Conservation (phyloP, 371 early-diverging fungal species). For the Catenaria anguillulae region DNA sequence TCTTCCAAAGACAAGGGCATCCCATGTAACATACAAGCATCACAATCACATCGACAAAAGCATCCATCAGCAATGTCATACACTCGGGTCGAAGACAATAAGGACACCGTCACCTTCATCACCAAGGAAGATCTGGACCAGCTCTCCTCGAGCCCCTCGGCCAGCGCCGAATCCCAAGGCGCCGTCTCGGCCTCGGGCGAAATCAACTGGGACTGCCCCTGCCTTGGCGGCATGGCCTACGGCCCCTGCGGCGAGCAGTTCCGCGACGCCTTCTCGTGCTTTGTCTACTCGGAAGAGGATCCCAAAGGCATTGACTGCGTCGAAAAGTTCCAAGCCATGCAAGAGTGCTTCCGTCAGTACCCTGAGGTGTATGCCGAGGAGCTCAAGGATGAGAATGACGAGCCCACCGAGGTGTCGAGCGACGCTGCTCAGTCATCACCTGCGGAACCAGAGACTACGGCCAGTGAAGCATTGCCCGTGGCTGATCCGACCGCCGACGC, state of each 20-base stretch:
- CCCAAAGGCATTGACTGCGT: slow-evolving; percentile 80
- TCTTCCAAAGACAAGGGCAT: too few relatives aligned
- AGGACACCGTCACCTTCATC: slow-evolving; percentile 4
- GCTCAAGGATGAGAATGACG: slow-evolving; percentile 31
- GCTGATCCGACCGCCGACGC: too few relatives aligned
- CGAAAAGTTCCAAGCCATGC: slow-evolving; percentile 66
- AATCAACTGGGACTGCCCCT: slow-evolving; percentile 99
- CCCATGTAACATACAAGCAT: too few relatives aligned
- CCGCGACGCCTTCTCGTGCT: slow-evolving; percentile 93
- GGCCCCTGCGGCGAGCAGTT: slow-evolving; percentile 92
- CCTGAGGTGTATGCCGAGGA: slow-evolving; percentile 63
- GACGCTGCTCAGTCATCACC: too few relatives aligned
- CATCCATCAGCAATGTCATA: too few relatives aligned
- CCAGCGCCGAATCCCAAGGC: background rate
- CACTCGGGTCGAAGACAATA: slow-evolving; percentile 3
- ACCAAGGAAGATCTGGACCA: background rate
- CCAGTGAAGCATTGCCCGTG: too few relatives aligned
- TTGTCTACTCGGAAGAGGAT: slow-evolving; percentile 73
- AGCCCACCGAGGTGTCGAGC: slow-evolving; percentile 18
- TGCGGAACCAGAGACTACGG: too few relatives aligned
- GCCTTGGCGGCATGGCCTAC: slow-evolving; percentile 83
- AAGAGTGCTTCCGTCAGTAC: slow-evolving; percentile 62
- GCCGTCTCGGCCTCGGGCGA: slow-evolving; percentile 50
- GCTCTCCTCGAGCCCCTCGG: too few relatives aligned
- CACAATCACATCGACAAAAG: too few relatives aligned